Conservation (phyloP, 2,329 filamentous ascomycete species). For the Graphilbum ipis-grandicollis region DNA sequence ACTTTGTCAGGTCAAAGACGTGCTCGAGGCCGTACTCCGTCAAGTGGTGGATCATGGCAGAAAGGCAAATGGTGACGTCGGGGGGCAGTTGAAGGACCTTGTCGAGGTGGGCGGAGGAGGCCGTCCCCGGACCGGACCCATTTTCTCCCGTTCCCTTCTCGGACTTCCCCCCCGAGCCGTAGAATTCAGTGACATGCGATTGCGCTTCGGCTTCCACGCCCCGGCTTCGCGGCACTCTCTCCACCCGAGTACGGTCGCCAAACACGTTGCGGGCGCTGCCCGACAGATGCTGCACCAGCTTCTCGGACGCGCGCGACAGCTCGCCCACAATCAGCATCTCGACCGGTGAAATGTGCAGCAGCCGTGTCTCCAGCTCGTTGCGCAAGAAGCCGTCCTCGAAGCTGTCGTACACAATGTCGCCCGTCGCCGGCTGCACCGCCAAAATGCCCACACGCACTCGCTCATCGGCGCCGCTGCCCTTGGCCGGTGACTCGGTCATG, state of each 20-base stretch:
- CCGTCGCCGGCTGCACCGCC: slow-evolving; percentile 87
- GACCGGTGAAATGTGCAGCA: slow-evolving; percentile 88
- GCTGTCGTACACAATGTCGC: slow-evolving; percentile 86
- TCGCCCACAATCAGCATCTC: slow-evolving; percentile 89
- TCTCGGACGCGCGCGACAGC: slow-evolving; percentile 79
- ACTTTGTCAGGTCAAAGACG: slow-evolving; percentile 89
- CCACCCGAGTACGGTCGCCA: slow-evolving; percentile 75
- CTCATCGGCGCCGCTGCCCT: slow-evolving; percentile 59
- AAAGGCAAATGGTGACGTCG: slow-evolving; percentile 76
- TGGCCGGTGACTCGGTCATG: slow-evolving; percentile 59
- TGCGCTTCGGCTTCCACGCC: slow-evolving; percentile 72
- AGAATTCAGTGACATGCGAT: slow-evolving; percentile 83
- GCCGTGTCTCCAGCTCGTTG: slow-evolving; percentile 84
- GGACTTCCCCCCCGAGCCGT: slow-evolving; percentile 41
- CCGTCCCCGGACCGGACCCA: no score
- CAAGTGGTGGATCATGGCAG: slow-evolving; percentile 89
- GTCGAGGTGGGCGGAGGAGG: slow-evolving; percentile 49
- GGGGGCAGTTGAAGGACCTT: slow-evolving; percentile 76
- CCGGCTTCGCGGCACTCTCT: slow-evolving; percentile 57
- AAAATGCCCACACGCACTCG: slow-evolving; percentile 84
- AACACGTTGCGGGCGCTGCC: slow-evolving; percentile 84
- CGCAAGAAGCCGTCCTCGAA: slow-evolving; percentile 98
- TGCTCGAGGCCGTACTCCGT: slow-evolving; percentile 86
- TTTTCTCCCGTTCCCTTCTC: no score
- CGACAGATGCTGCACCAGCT: slow-evolving; percentile 77